Evolutionary conservation across 2,329 filamentous ascomycete species (phyloP), one percentile per base, ranked within the genome.

Genomic region (Claviceps sp.): DNA sequence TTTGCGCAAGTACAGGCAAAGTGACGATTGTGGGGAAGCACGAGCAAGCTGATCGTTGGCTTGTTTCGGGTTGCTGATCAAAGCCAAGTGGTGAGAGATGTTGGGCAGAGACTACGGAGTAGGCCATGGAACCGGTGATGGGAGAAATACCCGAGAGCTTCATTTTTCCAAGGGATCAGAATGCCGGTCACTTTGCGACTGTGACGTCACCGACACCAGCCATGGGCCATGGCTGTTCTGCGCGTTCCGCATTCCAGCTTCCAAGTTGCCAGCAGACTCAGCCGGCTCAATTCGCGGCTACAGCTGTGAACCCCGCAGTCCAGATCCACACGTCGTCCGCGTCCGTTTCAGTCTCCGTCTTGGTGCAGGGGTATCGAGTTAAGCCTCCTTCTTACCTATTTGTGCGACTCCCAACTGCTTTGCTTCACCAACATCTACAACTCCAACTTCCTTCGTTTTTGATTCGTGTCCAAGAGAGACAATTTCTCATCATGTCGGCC

Each of bases 401-500:
- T 34, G 30, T 34, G 30, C 47, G 20, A 48, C 44, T 43, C 41
- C 5, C 14, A 13, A 5, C 20, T 26, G 16, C 42, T 43, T 13
- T 41, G 38, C 38, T 34, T 34, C 30, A 11, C 30, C 9, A 34
- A 4, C 30, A 34, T 11, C 30, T 34, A 34, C 9, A 34, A 34
- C 9, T 34, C 30, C 30, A 34, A 34, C 30, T 11, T 34, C 9
- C 30, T 34, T 34, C 30, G 30, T 11, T 34, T 11, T 11, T 4
- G 30, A 34, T 40, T 40, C 16, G 14, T n/a, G 14, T 42, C 18
- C n/a, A n/a, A 42, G 24, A 42, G 14, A 38, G 6, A 16, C 14
- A 18, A 40, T n/a, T 1, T 8, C 54, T 57, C 61, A 72, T 62
- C 63, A 82, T 83, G 78, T 72, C 78, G 57, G 63, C 72, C 60